Conservation (phyloP, 2,329 filamentous ascomycete species). For the Cordyceps cicadae region DNA sequence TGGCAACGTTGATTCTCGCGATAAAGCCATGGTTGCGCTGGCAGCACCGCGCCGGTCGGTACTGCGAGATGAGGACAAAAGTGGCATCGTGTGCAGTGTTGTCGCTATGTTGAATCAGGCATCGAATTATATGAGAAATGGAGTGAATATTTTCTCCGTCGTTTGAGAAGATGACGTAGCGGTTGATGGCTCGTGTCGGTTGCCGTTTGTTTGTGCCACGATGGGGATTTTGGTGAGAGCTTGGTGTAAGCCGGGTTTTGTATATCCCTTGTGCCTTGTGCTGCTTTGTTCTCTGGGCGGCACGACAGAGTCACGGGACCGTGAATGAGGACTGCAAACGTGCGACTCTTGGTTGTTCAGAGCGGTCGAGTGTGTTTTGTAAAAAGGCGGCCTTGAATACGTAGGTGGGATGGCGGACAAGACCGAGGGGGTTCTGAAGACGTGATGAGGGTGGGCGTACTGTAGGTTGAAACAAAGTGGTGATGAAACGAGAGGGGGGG, state of each 20-base stretch:
- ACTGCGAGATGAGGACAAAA: not conserved
- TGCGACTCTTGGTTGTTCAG: not conserved
- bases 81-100: not conserved
- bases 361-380: not conserved
- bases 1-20: slow-evolving; percentile 61
- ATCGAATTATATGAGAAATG: not conserved
- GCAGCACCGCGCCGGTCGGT: not conserved
- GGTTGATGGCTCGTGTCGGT: not conserved
- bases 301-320: not conserved
- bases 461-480: slow-evolving; percentile 1
- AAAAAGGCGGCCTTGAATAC: not conserved
- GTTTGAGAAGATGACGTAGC: not conserved
- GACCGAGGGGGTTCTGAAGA: not conserved
- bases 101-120: not conserved
- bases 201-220: not conserved
- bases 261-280: not conserved
- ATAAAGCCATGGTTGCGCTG: slow-evolving; percentile 35
- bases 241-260: not conserved
- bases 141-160: not conserved
- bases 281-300: not conserved
- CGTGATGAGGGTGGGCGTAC: not conserved
- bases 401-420: not conserved
- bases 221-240: not conserved
- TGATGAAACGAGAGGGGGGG: not conserved
- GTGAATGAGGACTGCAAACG: not conserved